Evolutionary conservation across 371 early-diverging fungal species (phyloP).

Genomic region (Zopfochytrium polystomum): DNA sequence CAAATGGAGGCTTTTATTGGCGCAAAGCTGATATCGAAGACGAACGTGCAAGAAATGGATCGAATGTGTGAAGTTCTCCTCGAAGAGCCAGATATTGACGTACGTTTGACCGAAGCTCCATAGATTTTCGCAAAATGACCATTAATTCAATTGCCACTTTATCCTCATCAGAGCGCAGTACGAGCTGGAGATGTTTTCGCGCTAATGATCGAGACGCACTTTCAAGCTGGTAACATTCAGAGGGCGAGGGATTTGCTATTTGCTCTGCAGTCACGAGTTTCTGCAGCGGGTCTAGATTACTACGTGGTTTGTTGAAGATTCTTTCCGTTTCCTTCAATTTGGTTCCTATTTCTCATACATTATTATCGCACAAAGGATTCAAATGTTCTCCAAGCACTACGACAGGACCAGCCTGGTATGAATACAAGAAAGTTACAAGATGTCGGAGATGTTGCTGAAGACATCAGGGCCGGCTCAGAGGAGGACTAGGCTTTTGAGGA

Average conservation of each 20-base stretch:
- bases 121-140: background rate
- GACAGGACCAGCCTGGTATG: background rate
- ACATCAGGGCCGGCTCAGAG: too few relatives aligned
- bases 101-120: constrained; percentile 8
- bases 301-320: constrained; percentile 32
- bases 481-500: too few relatives aligned
- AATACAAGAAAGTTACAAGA: background rate
- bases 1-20: constrained; percentile 37
- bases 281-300: constrained; percentile 35
- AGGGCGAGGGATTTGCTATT: constrained; percentile 31
- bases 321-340: constrained; percentile 1
- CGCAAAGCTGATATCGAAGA: constrained; percentile 29
- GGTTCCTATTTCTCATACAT: background rate
- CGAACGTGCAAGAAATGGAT: constrained; percentile 28
- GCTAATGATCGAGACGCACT: constrained; percentile 45
- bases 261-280: constrained; percentile 24
- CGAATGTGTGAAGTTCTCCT: constrained; percentile 41
- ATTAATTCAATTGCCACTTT: background rate
- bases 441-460: constrained; percentile 29
- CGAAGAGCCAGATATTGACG: constrained; percentile 44
- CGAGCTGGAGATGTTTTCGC: constrained; percentile 54
- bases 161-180: constrained; percentile 24
- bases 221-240: constrained; percentile 30
- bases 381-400: constrained; percentile 26
- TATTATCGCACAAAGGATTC: constrained; percentile 17